Evolutionary conservation across 2,329 filamentous ascomycete genomes (phyloP), one percentile per base, ranked within the genome.

Genomic region (Beauveria rudraprayagi): DNA sequence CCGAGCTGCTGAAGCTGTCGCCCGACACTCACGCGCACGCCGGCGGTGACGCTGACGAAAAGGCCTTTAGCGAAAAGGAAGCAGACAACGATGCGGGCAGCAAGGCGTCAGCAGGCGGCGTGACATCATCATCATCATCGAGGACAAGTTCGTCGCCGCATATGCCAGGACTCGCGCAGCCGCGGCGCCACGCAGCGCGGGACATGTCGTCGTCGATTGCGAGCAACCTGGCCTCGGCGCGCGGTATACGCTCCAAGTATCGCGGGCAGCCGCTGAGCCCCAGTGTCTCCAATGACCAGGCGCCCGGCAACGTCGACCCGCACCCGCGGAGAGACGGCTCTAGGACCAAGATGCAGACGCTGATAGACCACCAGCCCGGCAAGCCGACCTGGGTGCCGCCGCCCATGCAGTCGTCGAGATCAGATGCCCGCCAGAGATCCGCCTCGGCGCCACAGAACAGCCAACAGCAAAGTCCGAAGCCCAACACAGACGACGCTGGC

Each of bases 201-300:
- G 88, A 92, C 62, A 77, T 88, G 62, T 85, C 87, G 3, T 91
- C 91, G 1, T 95, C 91, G 1, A 95, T 96, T 63, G 91, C 91
- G 28, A 96, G 85, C 74, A 95, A 95, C 69, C 77, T 96, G 48
- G 92, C 92, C 16, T 91, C 91, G 16, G 91, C 91, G 37, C 83
- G 92, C 65, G 92, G 92, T 19, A 96, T 96, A 66, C 80, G 82
- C 24, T 80, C 82, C 60, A 82, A 81, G 63, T 82, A 85, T 62
- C 81, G 87, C 63, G 82, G 85, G 26, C 86, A 88, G 63, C 87
- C 88, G 2, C 81, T 86, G 11, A 88, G 84, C 5, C 88, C 90
- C 0, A 88, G 89, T 61, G 77, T 92, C 22, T 91, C 89, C 47
- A 87, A 84, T 63, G 85, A 92, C 63, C 88, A 90, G 71, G 81